A percentile compares a stretch with the other conserved stretches of the same genome.
phyloP scores from a whole-genome alignment of 441 rosid genomes.

The Erysimum cheiri region DNA sequence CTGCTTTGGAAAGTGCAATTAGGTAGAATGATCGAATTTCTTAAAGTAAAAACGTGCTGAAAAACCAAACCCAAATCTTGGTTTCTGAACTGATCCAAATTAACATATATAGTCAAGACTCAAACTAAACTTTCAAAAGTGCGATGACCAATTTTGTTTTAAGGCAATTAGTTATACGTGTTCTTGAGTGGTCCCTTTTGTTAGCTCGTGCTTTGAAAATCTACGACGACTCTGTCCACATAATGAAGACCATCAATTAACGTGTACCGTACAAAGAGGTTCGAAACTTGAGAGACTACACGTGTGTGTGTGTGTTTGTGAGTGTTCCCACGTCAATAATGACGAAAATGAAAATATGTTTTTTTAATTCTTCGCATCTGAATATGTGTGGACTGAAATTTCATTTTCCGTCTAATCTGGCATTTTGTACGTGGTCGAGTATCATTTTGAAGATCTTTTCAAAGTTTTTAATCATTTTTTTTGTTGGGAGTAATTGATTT shows the following conservation, averaged over 20 bases:
- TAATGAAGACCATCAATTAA: slow-evolving; percentile 17
- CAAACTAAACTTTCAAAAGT: neutral
- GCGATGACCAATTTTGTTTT: neutral
- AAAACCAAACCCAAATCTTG: neutral
- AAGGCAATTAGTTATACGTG: slow-evolving; percentile 13
- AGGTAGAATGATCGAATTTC: neutral
- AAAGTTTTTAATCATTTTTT: neutral
- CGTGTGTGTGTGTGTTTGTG: slow-evolving; percentile 23
- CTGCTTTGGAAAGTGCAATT: neutral
- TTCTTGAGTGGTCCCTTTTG: slow-evolving; percentile 23
- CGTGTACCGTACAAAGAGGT: slow-evolving; percentile 39
- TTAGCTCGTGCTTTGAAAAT: slow-evolving; percentile 42
- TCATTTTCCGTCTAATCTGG: neutral
- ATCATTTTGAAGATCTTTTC: slow-evolving; percentile 12
- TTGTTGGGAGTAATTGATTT: neutral
- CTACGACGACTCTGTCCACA: slow-evolving; percentile 14
- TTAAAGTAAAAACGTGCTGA: neutral
- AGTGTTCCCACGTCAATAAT: neutral
- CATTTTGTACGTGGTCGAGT: slow-evolving; percentile 13
- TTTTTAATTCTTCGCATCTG: neutral
- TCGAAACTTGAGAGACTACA: neutral
- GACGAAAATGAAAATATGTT: neutral
- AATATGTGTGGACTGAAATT: slow-evolving; percentile 10
- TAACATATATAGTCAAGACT: neutral
- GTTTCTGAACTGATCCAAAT: slow-evolving; percentile 4